phyloP scores from a whole-genome alignment of 2,329 filamentous ascomycete species.

The Botryotinia globosa region DNA sequence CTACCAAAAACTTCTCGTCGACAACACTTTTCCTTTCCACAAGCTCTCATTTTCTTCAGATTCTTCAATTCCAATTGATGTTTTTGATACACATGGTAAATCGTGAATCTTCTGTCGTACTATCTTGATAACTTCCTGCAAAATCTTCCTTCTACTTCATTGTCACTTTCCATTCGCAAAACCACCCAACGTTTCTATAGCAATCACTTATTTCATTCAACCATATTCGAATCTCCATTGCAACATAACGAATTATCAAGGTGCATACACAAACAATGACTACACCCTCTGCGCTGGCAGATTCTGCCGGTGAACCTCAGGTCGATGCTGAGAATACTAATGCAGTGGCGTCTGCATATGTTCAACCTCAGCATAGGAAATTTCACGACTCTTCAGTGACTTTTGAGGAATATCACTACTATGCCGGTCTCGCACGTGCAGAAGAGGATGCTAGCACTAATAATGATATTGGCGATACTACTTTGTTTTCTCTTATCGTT shows the following conservation, averaged over 20 bases:
- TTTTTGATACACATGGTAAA: not conserved
- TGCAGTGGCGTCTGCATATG: not conserved
- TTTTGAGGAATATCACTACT: constrained; percentile 41
- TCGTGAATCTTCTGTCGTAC: not conserved
- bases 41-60: not conserved
- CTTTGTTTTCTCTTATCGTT: constrained; percentile 21
- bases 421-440: constrained; percentile 35
- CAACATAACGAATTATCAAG: not conserved
- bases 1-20: not conserved
- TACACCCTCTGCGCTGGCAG: not conserved
- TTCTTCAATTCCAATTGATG: not conserved
- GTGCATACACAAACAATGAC: not conserved
- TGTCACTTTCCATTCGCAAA: not conserved
- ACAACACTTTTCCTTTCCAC: not conserved
- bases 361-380: constrained; percentile 15
- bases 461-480: constrained; percentile 15
- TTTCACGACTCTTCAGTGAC: constrained; percentile 35
- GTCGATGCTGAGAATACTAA: not conserved
- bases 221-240: not conserved
- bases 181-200: too few relatives aligned
- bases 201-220: not conserved
- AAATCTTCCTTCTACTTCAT: not conserved
- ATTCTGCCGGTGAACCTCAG: not conserved
- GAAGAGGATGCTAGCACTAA: constrained; percentile 18
- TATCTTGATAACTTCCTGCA: not conserved